Conservation (phyloP, 805 yeast species). For the Saccharomyces mikatae region DNA sequence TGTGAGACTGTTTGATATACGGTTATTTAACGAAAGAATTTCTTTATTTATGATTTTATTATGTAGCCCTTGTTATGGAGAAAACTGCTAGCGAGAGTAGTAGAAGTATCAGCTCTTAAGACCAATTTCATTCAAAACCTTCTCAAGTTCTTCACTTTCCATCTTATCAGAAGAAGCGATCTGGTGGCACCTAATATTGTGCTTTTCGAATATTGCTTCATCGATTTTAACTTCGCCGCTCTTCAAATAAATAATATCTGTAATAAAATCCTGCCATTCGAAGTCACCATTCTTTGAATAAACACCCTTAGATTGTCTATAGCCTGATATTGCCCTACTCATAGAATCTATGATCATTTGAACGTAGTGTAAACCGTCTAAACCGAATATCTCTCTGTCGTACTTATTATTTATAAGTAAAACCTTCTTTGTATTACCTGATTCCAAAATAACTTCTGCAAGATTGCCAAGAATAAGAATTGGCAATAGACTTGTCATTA, state of each 20-base stretch:
- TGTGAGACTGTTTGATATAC: background rate
- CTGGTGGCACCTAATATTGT: conserved; percentile 41
- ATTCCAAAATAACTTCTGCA: conserved; percentile 46
- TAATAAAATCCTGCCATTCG: conserved; percentile 43
- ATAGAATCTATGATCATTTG: conserved; percentile 38
- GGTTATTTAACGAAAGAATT: background rate
- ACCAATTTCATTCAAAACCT: conserved; percentile 7
- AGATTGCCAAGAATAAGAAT: conserved; percentile 65
- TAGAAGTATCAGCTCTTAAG: background rate
- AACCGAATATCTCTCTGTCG: conserved; percentile 74
- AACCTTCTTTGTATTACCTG: conserved; percentile 37
- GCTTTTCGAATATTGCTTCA: conserved; percentile 28
- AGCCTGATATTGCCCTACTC: conserved; percentile 16
- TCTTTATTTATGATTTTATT: background rate
- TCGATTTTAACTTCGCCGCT: conserved; percentile 46
- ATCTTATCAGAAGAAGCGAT: conserved; percentile 20
- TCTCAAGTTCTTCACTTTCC: conserved; percentile 18
- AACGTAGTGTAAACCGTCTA: conserved; percentile 54
- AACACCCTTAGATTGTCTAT: conserved; percentile 17
- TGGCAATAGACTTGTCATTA: conserved; percentile 83
- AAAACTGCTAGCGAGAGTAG: background rate
- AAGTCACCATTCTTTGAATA: conserved; percentile 3
- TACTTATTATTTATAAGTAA: conserved; percentile 62
- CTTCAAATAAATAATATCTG: conserved; percentile 53
- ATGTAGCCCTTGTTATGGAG: background rate